Evolutionary conservation across 805 yeast species (phyloP).

Genomic region (Kodamaea kakaduensis): DNA sequence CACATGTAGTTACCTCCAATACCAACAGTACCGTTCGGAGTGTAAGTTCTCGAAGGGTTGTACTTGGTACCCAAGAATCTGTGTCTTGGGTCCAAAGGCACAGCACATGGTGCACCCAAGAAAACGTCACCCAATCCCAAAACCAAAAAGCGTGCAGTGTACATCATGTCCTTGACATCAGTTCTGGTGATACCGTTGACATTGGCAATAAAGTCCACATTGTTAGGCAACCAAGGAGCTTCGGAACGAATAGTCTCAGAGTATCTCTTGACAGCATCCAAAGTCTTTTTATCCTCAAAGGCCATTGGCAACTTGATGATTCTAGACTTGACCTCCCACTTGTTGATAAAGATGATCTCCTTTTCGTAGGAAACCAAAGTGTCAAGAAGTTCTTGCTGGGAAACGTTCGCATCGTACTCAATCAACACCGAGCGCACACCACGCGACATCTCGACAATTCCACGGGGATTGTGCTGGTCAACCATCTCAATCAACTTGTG

Average conservation of each 20-base stretch:
- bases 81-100: constrained; percentile 95
- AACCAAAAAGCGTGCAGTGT: constrained; percentile 86
- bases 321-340: constrained; percentile 85
- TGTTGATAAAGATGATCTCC: constrained; percentile 65
- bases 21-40: constrained; percentile 97
- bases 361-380: constrained; percentile 71
- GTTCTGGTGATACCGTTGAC: constrained; percentile 78
- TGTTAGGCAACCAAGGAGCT: constrained; percentile 98
- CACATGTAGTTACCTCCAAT: constrained; percentile 99
- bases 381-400: constrained; percentile 60
- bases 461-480: constrained; percentile 57
- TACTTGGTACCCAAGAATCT: constrained; percentile 89
- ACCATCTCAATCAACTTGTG: constrained; percentile 77
- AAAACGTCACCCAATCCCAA: constrained; percentile 96
- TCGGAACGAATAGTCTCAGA: constrained; percentile 87
- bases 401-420: constrained; percentile 68
- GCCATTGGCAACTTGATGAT: constrained; percentile 89
- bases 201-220: constrained; percentile 89
- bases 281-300: constrained; percentile 85
- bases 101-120: constrained; percentile 98
- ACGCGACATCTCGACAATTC: constrained; percentile 92
- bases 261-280: constrained; percentile 87
- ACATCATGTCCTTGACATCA: constrained; percentile 78
- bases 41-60: constrained; percentile 93
- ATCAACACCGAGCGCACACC: constrained; percentile 94